These are phyloP conservation scores for Oryza longistaminata DNA, from an alignment of 176 grass and related monocot genomes.

Conservation along the genomic window DNA sequence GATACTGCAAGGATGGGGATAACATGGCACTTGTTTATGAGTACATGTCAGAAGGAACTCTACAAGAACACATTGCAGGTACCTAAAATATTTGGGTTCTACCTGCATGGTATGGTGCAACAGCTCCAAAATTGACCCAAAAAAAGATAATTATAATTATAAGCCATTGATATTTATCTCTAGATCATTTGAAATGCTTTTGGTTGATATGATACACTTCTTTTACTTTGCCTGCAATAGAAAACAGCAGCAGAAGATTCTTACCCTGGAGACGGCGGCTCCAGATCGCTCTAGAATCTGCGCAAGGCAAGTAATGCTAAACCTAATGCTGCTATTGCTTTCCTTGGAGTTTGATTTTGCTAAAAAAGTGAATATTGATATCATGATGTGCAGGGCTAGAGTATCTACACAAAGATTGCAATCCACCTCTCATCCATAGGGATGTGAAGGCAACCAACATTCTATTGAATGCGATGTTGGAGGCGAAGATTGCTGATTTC, in stretches of 20 bases:
- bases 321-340: neutral
- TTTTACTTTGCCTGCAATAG: constrained; percentile 16
- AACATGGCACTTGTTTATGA: constrained; percentile 68
- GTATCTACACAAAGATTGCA: constrained; percentile 64
- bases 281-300: constrained; percentile 49
- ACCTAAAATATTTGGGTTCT: neutral
- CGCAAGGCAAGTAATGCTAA: constrained; percentile 39
- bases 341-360: neutral
- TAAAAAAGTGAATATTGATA: neutral
- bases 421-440: constrained; percentile 44
- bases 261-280: constrained; percentile 45
- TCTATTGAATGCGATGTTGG: constrained; percentile 39
- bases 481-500: constrained; percentile 77
- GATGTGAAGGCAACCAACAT: constrained; percentile 71
- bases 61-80: constrained; percentile 60
- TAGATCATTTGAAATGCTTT: neutral
- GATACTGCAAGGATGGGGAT: constrained; percentile 63
- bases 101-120: neutral
- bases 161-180: neutral
- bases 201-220: neutral
- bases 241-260: neutral
- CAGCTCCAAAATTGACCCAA: neutral
- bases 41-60: constrained; percentile 65
- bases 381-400: constrained; percentile 42
- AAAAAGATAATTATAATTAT: neutral